Evolutionary conservation across 2,329 filamentous ascomycete species (phyloP).

Genomic region (Dendryphion nanum): DNA sequence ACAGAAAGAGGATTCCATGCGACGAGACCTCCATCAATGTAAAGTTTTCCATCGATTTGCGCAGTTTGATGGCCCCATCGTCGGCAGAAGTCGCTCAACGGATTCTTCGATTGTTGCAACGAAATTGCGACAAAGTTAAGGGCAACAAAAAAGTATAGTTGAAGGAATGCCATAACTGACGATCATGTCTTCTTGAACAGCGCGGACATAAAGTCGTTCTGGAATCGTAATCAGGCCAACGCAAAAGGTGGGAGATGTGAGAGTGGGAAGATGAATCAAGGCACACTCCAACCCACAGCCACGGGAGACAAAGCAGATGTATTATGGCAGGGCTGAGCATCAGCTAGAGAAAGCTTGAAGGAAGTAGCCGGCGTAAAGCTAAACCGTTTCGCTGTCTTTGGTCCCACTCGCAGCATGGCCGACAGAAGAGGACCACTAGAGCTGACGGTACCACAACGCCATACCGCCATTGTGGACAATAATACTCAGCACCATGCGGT

Average conservation of each 20-base stretch:
- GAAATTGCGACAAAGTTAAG: conserved; percentile 25
- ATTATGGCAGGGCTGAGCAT: conserved; percentile 27
- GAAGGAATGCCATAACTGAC: conserved; percentile 31
- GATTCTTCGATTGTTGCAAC: conserved; percentile 43
- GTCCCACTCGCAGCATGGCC: conserved; percentile 18
- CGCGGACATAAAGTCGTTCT: conserved; percentile 14
- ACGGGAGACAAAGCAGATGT: no score
- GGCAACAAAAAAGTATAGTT: conserved; percentile 23
- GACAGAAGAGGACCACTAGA: no score
- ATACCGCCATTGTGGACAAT: conserved; percentile 14
- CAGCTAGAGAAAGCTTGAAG: conserved; percentile 12
- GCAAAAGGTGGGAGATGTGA: no score
- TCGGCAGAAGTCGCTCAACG: conserved; percentile 52
- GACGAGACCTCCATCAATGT: conserved; percentile 61
- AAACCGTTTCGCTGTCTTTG: conserved; percentile 9
- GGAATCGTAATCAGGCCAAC: no score
- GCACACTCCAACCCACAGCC: no score
- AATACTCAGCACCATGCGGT: conserved; percentile 22
- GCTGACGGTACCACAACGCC: conserved; percentile 27
- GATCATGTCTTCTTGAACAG: conserved; percentile 21
- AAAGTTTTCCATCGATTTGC: conserved; percentile 58
- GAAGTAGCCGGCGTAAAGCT: conserved; percentile 16
- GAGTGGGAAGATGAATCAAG: no score
- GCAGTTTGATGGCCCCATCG: conserved; percentile 59
- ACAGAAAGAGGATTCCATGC: conserved; percentile 53